A percentile compares a stretch with the other conserved stretches of the same genome.
Conservation (phyloP, 129 eudicot species). For the Artemisia tridentata region DNA sequence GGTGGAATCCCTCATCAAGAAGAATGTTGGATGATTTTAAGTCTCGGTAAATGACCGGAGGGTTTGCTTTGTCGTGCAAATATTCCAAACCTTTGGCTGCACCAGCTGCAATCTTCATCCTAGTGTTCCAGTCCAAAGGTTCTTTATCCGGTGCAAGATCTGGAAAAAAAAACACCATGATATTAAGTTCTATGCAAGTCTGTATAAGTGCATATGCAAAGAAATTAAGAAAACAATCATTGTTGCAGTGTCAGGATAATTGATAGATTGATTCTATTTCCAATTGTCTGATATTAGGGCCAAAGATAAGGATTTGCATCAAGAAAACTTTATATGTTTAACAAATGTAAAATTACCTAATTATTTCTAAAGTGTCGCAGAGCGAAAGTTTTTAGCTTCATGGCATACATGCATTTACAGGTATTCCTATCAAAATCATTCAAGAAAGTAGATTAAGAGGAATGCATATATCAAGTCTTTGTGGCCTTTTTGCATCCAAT, state of each 20-base stretch:
- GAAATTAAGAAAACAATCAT: too few relatives aligned
- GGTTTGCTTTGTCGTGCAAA: conserved; percentile 93
- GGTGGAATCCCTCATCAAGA: conserved; percentile 83
- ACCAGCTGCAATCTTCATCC: conserved; percentile 98
- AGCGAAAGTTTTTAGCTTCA: background rate
- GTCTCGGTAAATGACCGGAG: conserved; percentile 93
- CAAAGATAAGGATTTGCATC: too few relatives aligned
- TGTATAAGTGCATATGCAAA: background rate
- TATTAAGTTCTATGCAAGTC: conserved; percentile 13
- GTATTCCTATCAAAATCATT: background rate
- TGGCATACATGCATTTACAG: background rate
- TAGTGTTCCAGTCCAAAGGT: conserved; percentile 92
- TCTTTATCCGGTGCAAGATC: conserved; percentile 80
- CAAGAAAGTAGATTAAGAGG: background rate
- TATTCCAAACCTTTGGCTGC: conserved; percentile 96
- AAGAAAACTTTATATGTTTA: too few relatives aligned
- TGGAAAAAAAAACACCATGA: conserved; percentile 19
- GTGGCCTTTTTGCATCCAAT: background rate
- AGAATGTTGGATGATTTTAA: conserved; percentile 92
- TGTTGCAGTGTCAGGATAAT: too few relatives aligned
- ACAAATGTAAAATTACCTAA: too few relatives aligned
- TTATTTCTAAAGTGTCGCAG: too few relatives aligned
- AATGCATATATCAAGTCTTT: background rate
- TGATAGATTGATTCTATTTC: too few relatives aligned
- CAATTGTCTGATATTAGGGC: too few relatives aligned